Base-by-base conservation (phyloP, 257 asterid species). In the Fraxinus quadrangulata region DNA sequence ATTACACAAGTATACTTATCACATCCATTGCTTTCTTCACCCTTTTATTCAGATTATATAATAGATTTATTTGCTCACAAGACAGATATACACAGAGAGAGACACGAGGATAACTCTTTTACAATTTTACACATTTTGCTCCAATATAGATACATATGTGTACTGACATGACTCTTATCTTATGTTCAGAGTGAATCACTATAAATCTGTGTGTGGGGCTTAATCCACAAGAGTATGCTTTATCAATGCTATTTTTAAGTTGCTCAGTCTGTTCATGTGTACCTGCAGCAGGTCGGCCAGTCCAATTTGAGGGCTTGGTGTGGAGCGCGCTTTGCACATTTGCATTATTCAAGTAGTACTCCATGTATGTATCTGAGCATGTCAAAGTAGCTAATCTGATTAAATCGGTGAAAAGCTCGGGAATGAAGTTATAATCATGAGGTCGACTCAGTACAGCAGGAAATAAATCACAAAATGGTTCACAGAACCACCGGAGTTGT, bases 261-360 rank as follows among this genome's bases (percentile, higher is more conserved):
- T 37, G 42, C 8, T 51, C 2, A 17, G 23, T 16, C 6, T 17
- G 9, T 51, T 51, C 61, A 17, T 19, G 3, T 2, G 47, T 63
- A 80, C 86, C 36, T 21, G 70, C 34, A 65, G 19, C 39, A 10
- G 10, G 10, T 37, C 42, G 42, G 12, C 12, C 72, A 1, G 24
- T 36, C 87, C 87, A 83, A 24, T 70, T 13, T 73, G 84, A 77
- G 71, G 80, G 84, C 23, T 73, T 80, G 70, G 24, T 84, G 69
- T 80, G 84, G 69, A 80, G 84, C n/a, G 87, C 80, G 26, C 47
- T 65, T 80, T 83, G 84, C 14, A 84, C 83, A 24, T 45, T 73
- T 28, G 81, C 81, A 13, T 80, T 77, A 40, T 80, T 83, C 82
- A 83, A 66, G 78, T 83, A 83, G 21, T 72, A 36, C 0, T 56